Evolutionary conservation across 495 filamentous ascomycete species (phyloP).

Genomic region (Aspergillus avenaceus): DNA sequence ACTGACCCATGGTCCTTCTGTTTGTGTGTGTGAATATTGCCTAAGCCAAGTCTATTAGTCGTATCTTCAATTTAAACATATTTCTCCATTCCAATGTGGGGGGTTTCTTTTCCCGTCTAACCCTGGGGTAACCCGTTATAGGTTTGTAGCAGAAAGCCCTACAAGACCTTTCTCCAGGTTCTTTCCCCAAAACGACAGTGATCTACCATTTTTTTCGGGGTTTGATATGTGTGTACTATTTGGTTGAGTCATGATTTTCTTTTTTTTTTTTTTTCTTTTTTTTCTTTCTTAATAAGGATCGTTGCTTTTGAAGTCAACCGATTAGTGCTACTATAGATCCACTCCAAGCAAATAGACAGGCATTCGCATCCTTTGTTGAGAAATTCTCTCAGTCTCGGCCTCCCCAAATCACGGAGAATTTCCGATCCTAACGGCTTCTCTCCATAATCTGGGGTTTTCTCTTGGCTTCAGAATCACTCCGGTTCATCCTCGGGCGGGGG

Average conservation of each 20-base stretch:
- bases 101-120: background rate
- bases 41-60: background rate
- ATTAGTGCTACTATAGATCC: background rate
- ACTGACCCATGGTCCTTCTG: background rate
- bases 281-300: background rate
- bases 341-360: background rate
- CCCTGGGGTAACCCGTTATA: too few species aligned
- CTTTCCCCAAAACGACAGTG: background rate
- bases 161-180: background rate
- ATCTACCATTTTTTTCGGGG: background rate
- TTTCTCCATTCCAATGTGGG: background rate
- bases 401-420: background rate
- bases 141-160: too few species aligned
- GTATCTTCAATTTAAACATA: background rate
- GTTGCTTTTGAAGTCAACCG: too few species aligned
- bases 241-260: background rate
- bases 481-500: background rate
- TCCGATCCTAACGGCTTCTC: background rate
- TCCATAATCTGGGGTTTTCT: background rate
- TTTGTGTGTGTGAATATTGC: background rate
- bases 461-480: background rate
- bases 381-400: background rate
- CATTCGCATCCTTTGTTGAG: background rate
- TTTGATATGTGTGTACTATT: background rate
- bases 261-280: background rate